phyloP scores from a whole-genome alignment of 441 rosid genomes.

The Adansonia gregorii region DNA sequence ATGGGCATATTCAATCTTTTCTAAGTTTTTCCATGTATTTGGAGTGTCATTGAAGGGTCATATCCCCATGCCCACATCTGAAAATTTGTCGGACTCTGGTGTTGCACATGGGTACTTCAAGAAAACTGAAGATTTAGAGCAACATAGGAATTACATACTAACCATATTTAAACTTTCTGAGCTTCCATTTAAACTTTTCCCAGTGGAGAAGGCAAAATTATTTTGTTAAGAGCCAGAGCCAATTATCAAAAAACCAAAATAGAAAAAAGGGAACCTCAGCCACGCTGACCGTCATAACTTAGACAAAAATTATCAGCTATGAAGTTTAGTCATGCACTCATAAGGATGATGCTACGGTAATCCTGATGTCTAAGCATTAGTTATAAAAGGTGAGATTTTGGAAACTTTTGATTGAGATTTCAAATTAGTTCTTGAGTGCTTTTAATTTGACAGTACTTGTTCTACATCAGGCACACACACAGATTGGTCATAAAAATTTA shows the following conservation, averaged over 20 bases:
- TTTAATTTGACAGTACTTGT: slow-evolving; percentile 12
- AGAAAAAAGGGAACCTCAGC: not conserved
- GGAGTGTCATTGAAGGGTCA: too few relatives aligned
- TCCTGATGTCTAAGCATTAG: not conserved
- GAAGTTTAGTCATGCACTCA: not conserved
- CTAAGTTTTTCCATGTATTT: too few relatives aligned
- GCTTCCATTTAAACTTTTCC: slow-evolving; percentile 37
- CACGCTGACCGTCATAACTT: not conserved
- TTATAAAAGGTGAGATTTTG: slow-evolving; percentile 10
- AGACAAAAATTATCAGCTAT: not conserved
- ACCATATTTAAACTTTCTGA: slow-evolving; percentile 45
- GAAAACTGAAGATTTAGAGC: too few relatives aligned
- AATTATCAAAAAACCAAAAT: slow-evolving; percentile 7
- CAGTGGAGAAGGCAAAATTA: slow-evolving; percentile 33
- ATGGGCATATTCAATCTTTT: too few relatives aligned
- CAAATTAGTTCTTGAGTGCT: slow-evolving; percentile 2
- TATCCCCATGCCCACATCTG: too few relatives aligned
- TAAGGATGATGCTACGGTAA: not conserved
- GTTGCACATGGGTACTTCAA: too few relatives aligned
- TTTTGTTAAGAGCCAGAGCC: slow-evolving; percentile 41
- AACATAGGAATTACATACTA: slow-evolving; percentile 20
- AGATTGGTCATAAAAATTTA: not conserved
- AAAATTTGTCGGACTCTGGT: too few relatives aligned
- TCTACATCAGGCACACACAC: slow-evolving; percentile 17
- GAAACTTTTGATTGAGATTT: not conserved